phyloP scores from a whole-genome alignment of 345 rosid genomes.

The Populus deltoides region DNA sequence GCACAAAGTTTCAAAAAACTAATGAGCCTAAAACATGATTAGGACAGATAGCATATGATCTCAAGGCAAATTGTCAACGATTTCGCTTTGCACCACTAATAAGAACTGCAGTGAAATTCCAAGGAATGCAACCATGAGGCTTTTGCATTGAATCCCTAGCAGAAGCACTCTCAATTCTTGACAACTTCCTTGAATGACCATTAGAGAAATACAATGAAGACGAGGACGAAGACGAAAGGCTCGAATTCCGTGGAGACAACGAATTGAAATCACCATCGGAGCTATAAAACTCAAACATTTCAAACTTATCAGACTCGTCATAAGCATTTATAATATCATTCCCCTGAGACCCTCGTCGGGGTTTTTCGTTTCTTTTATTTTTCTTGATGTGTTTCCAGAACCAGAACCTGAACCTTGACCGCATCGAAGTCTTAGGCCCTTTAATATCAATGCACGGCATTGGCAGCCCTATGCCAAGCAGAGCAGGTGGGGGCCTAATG shows the following conservation, averaged over 20 bases:
- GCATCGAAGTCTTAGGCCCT: slow-evolving; percentile 27
- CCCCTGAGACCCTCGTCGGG: neutral
- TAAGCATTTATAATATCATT: neutral
- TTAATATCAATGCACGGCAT: slow-evolving; percentile 43
- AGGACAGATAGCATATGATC: neutral
- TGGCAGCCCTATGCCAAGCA: slow-evolving; percentile 47
- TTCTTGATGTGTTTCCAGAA: slow-evolving; percentile 19
- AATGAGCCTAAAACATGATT: neutral
- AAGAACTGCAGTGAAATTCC: slow-evolving; percentile 7
- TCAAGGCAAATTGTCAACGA: neutral
- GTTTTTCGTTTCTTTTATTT: neutral
- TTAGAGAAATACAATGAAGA: slow-evolving; percentile 1
- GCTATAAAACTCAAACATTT: neutral
- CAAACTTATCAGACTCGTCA: neutral
- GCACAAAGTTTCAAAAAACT: neutral
- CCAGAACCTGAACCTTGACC: slow-evolving; percentile 29
- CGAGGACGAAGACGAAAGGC: neutral
- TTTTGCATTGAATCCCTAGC: neutral
- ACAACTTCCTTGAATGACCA: neutral
- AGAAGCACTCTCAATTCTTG: slow-evolving; percentile 3
- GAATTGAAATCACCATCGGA: slow-evolving; percentile 11
- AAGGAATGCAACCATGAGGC: neutral
- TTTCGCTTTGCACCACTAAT: neutral
- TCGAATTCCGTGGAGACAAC: neutral
- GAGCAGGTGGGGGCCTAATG: slow-evolving; percentile 62